Base-by-base conservation (phyloP, 495 filamentous ascomycete species). In the Penicilliopsis zonata region DNA sequence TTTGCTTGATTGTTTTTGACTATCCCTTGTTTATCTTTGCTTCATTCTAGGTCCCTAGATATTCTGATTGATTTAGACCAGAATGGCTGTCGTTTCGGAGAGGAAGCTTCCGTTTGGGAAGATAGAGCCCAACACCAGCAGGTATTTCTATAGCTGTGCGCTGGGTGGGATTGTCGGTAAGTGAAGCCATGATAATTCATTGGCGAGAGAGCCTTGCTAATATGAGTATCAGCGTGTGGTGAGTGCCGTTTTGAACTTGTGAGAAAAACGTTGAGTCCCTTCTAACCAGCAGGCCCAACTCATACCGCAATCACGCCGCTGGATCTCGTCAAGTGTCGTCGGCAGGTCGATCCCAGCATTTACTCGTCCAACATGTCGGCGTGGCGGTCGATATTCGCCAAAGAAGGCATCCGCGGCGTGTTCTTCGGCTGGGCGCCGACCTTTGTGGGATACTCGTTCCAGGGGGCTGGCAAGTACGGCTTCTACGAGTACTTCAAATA, bases 401-500 rank as follows among this genome's bases (percentile, higher is more conserved):
- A 66, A 34, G 75, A 80, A 59, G 78, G 78, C 17, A 30, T 82
- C 15, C 74, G 76, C 46, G 78, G 78, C 36, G 63, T 82, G 44
- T 78, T 78, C 61, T 78, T 78, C 52, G 78, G 78, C 44, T 81
- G 78, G 77, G 62, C 72, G 0, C 77, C 78, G 6, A 82, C 78
- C 13, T 72, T 79, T 35, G 49, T 80, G 6, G 78, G 76, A 19
- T 82, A 82, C 63, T 74, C 67, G 21, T 64, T 79, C 43, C 78
- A 82, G 42, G 78, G 78, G n/a, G 76, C 74, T 31, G 78, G 78
- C n/a, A 82, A 82, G 52, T 82, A 82, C 48, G 78, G 78, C 9
- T 70, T 79, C 55, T 82, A 82, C 48, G 78, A 82, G 37, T 70
- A 79, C 47, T 82, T 82, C 69, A 82, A 82, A 47, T 65, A 82